Conservation (phyloP, 2,329 filamentous ascomycete genomes). For the Alternaria ventricosa region DNA sequence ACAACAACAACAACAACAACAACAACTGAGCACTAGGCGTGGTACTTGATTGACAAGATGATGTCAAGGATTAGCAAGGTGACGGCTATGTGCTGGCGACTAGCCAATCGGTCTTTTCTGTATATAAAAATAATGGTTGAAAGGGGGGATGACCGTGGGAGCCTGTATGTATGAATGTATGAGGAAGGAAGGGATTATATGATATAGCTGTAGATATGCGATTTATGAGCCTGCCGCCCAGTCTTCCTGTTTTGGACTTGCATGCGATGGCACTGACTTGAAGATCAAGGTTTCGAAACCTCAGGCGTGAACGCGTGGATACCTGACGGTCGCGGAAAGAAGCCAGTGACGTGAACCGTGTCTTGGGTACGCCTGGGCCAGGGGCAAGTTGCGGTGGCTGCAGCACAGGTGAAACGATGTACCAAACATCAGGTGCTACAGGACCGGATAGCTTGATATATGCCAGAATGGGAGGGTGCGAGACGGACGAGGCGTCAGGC, state of each 20-base stretch:
- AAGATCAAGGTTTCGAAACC: slow-evolving; percentile 26
- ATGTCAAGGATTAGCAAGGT: neutral
- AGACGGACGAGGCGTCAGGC: slow-evolving; percentile 1
- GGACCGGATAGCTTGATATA: slow-evolving; percentile 2
- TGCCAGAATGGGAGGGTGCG: neutral
- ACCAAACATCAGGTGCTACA: slow-evolving; percentile 10
- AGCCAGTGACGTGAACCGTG: slow-evolving; percentile 1
- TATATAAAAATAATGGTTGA: slow-evolving; percentile 7
- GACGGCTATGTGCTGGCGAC: slow-evolving; percentile 13
- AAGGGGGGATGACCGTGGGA: neutral
- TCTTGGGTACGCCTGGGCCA: slow-evolving; percentile 14
- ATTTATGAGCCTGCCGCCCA: slow-evolving; percentile 1
- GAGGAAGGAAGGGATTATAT: neutral
- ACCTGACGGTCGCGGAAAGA: slow-evolving; percentile 1
- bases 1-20: neutral
- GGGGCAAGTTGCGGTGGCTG: slow-evolving; percentile 3
- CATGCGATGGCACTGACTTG: neutral
- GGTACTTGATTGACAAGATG: neutral
- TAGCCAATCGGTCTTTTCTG: slow-evolving; percentile 1
- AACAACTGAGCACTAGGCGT: neutral
- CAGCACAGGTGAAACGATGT: slow-evolving; percentile 11
- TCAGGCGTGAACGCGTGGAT: slow-evolving; percentile 17
- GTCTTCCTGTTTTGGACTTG: neutral
- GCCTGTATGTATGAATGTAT: neutral
- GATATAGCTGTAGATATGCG: neutral